Base-by-base conservation (phyloP, 179 eudicot species). In the Carnegiea gigantea region DNA sequence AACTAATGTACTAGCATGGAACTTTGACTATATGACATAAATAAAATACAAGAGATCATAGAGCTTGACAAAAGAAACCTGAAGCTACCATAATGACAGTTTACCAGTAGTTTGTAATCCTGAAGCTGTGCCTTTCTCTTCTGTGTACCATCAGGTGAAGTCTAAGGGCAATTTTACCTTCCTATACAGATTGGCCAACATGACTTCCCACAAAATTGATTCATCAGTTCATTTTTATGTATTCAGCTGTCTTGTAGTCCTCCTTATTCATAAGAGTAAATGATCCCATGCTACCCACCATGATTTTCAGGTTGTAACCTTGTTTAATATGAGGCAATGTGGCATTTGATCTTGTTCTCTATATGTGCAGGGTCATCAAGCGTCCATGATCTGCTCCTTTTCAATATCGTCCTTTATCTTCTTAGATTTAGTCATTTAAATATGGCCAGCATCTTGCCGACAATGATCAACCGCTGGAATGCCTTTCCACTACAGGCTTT, bases 291-390 rank as follows among this genome's bases (percentile, higher is more conserved):
- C 13, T 21, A 60, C 65, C 49, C 18, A n/a, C 53, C 20, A 4
- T 62, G 28, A 23, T 62, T 15, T 6, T 62, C 24, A 68, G 80
- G 46, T 36, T 76, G 54, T 81, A 65, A 12, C 44, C 9, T 57
- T 72, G 62, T 28, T 30, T 70, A 12, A 70, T 49, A n/a, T 13
- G 71, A 75, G 80, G 80, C 62, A 24, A 23, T 71, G 60, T 80
- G 46, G 54, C 79, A 62, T 82, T 81, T 85, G 83, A 64, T 84
- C 77, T 82, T 79, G 62, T 73, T 78, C 64, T 71, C 79, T 77
- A 70, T 84, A 70, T 84, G 53, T 90, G 90, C 98, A 94, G 95
- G 94, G 49, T 68, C 80, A 70, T 76, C 85, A 51, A 84, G 77
- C 86, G 79, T 83, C 85, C 75, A 33, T 89, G 82, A 84, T 88